Conservation (phyloP, 2,329 filamentous ascomycete species). For the Fusarium napiforme region DNA sequence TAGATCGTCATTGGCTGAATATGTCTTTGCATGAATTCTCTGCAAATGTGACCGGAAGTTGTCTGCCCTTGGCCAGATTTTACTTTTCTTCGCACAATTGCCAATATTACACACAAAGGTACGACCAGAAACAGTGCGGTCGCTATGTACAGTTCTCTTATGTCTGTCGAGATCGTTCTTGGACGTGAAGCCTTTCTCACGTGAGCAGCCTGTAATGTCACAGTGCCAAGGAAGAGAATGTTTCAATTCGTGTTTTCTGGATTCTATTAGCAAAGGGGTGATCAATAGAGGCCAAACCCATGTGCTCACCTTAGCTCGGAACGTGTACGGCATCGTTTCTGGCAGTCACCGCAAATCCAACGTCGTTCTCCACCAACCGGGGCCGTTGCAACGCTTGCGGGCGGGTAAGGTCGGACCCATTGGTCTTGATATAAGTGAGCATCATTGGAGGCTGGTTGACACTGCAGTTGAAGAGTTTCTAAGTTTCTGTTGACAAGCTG, state of each 20-base stretch:
- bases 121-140: constrained; percentile 50
- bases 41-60: constrained; percentile 86
- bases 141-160: constrained; percentile 74
- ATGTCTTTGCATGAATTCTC: constrained; percentile 67
- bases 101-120: constrained; percentile 44
- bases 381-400: constrained; percentile 32
- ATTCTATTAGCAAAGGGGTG: constrained; percentile 32
- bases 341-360: constrained; percentile 55
- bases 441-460: neutral
- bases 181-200: constrained; percentile 78
- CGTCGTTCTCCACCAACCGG: constrained; percentile 23
- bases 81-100: constrained; percentile 52
- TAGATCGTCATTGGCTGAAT: constrained; percentile 54
- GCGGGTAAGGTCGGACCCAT: constrained; percentile 19
- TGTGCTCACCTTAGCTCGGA: constrained; percentile 65
- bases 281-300: neutral
- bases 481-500: constrained; percentile 49
- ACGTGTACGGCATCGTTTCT: constrained; percentile 57
- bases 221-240: constrained; percentile 78
- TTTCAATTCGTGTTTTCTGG: constrained; percentile 78
- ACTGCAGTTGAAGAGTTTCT: constrained; percentile 43
- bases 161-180: constrained; percentile 86
- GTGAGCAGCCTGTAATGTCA: constrained; percentile 63
- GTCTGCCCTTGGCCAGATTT: constrained; percentile 83
- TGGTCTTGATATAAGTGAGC: constrained; percentile 15